phyloP scores from a whole-genome alignment of 2,329 filamentous ascomycete species.

The Hymenoscyphus infarciens region DNA sequence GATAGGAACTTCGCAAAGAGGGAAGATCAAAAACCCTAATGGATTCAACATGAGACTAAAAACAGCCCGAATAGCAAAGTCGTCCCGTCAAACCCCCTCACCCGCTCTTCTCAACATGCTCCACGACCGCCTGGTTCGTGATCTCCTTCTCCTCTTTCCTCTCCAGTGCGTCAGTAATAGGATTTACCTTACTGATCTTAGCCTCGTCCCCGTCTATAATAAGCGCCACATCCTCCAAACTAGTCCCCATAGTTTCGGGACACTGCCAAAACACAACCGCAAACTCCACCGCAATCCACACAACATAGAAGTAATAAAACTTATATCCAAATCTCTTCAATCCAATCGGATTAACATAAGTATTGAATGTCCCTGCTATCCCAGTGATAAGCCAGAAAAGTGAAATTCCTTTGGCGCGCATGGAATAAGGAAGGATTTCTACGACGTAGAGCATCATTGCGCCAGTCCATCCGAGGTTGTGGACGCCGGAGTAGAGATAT shows the following conservation, averaged over 20 bases:
- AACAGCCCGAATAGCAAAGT: not conserved
- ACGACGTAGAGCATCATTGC: conserved; percentile 43
- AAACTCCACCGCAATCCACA: conserved; percentile 56
- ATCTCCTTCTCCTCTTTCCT: conserved; percentile 19
- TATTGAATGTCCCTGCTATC: conserved; percentile 34
- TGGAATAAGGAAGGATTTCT: conserved; percentile 40
- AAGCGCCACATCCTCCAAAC: conserved; percentile 39
- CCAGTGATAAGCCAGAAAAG: conserved; percentile 41
- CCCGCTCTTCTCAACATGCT: not conserved
- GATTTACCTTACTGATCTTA: conserved; percentile 16
- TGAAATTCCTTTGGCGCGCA: conserved; percentile 39
- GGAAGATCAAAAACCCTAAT: too few species aligned
- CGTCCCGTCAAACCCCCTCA: not conserved
- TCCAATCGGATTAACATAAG: conserved; percentile 46
- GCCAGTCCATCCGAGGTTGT: conserved; percentile 53
- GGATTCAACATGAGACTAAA: not conserved
- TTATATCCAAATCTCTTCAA: conserved; percentile 37
- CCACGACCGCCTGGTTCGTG: not conserved
- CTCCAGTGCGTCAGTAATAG: conserved; percentile 11
- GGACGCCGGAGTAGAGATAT: conserved; percentile 45
- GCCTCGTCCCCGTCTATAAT: conserved; percentile 65
- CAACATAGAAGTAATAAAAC: conserved; percentile 41
- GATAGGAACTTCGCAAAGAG: too few species aligned
- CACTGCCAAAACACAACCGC: conserved; percentile 58
- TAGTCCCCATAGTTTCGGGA: conserved; percentile 23